These are phyloP conservation scores for Vaccinium myrtillus DNA, from an alignment of 148 eudicot genomes.

Conservation along the genomic window DNA sequence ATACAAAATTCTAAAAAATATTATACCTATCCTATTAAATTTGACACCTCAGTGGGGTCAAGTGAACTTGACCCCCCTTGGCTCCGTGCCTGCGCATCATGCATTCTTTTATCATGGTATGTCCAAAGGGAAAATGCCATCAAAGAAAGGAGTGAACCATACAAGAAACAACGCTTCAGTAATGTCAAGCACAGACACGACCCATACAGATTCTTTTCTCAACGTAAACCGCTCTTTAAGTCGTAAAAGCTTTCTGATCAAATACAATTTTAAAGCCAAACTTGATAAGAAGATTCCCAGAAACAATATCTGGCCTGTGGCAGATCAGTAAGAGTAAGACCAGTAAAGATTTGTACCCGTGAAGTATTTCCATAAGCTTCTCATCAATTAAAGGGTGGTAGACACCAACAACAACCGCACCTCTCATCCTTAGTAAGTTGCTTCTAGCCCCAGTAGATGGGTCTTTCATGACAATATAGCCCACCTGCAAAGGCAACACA, in stretches of 20 bases:
- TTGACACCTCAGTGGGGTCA: too few relatives aligned
- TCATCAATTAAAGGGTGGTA: constrained; percentile 79
- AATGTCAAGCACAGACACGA: background rate
- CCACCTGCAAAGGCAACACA: constrained; percentile 63
- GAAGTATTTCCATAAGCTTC: constrained; percentile 61
- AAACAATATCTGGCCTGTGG: background rate
- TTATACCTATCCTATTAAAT: too few relatives aligned
- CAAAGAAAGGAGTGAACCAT: background rate
- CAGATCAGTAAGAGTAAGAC: background rate
- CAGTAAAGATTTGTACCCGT: constrained; percentile 42
- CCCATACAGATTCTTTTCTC: background rate
- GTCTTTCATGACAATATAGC: constrained; percentile 86
- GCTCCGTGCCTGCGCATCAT: too few relatives aligned
- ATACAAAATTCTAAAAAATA: too few relatives aligned
- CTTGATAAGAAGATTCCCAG: background rate
- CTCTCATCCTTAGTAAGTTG: constrained; percentile 68
- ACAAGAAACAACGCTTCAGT: background rate
- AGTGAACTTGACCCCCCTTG: too few relatives aligned
- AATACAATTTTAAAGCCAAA: background rate
- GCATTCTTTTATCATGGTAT: background rate
- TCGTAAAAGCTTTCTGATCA: background rate
- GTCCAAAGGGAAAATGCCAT: background rate
- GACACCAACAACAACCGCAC: constrained; percentile 75
- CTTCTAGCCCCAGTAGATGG: constrained; percentile 56
- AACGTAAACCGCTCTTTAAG: background rate